Evolutionary conservation across 352 stramenopile species (phyloP).

Genomic region (Phytophthora niederhauseri): DNA sequence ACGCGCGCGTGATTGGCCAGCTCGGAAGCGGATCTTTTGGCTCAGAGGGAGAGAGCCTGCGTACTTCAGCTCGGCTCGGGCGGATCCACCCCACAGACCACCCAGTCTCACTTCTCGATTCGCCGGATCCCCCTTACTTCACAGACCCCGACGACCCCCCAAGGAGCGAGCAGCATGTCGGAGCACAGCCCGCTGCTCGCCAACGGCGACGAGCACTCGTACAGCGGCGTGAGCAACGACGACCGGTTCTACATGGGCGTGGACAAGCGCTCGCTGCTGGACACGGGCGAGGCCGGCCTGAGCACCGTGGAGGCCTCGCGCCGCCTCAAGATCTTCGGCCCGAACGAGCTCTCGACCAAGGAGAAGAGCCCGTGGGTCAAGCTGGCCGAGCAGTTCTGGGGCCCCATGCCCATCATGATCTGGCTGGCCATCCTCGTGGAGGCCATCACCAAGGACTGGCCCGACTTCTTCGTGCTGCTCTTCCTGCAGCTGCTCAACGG

Average conservation of each 20-base stretch:
- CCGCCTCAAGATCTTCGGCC: conserved; percentile 84
- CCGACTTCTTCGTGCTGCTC: conserved; percentile 73
- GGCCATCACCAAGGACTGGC: conserved; percentile 53
- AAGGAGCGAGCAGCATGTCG: conserved; percentile 29
- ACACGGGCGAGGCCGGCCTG: conserved; percentile 75
- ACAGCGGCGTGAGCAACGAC: conserved; percentile 50
- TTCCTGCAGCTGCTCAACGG: conserved; percentile 78
- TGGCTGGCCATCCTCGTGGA: conserved; percentile 91
- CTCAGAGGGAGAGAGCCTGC: conserved; percentile 7
- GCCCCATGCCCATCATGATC: conserved; percentile 93
- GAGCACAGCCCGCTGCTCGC: conserved; percentile 72
- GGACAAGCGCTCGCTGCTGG: conserved; percentile 76
- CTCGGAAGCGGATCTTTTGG: conserved; percentile 33
- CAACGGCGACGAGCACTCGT: conserved; percentile 39
- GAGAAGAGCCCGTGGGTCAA: conserved; percentile 63
- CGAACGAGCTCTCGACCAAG: conserved; percentile 81
- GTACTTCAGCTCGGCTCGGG: neutral
- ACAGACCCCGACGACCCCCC: neutral
- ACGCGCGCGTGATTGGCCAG: conserved; percentile 25
- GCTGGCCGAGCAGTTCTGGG: conserved; percentile 71
- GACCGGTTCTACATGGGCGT: conserved; percentile 83
- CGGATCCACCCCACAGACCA: conserved; percentile 5
- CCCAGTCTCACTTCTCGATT: conserved; percentile 33
- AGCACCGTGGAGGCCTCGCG: conserved; percentile 79
- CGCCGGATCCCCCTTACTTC: conserved; percentile 10